Evolutionary conservation across 2,329 filamentous ascomycete species (phyloP).

Genomic region (Colletotrichum noveboracense): DNA sequence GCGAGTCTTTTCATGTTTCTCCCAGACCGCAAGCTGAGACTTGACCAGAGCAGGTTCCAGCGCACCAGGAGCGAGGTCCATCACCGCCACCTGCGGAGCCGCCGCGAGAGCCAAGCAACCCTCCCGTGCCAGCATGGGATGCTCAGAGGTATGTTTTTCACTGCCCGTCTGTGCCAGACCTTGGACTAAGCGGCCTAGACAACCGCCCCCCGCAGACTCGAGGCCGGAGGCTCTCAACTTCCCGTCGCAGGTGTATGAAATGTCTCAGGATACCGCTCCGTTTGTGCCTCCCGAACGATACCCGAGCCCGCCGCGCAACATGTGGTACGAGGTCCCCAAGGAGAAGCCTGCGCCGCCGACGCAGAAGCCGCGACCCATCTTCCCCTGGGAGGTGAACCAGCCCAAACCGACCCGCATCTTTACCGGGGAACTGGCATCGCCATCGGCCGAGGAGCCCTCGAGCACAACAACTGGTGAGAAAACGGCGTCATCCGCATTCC

Average conservation of each 20-base stretch:
- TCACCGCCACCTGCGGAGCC: slow-evolving; percentile 36
- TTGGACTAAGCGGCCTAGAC: slow-evolving; percentile 47
- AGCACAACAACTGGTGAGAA: slow-evolving; percentile 29
- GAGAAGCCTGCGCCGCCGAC: slow-evolving; percentile 58
- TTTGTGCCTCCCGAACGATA: slow-evolving; percentile 81
- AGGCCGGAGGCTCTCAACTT: slow-evolving; percentile 87
- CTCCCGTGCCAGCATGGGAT: slow-evolving; percentile 49
- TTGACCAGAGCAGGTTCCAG: slow-evolving; percentile 43
- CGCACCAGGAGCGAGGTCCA: slow-evolving; percentile 4
- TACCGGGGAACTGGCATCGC: slow-evolving; percentile 27
- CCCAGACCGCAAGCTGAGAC: slow-evolving; percentile 56
- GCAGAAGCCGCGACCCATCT: slow-evolving; percentile 71
- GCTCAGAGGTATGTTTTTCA: slow-evolving; percentile 52
- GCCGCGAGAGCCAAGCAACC: slow-evolving; percentile 39
- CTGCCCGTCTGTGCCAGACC: background rate
- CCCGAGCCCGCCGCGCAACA: slow-evolving; percentile 82
- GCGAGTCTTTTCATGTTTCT: slow-evolving; percentile 39
- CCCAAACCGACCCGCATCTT: slow-evolving; percentile 71
- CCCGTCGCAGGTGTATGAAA: slow-evolving; percentile 78
- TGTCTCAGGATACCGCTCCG: slow-evolving; percentile 76
- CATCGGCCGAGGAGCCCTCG: slow-evolving; percentile 30
- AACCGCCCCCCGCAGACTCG: slow-evolving; percentile 68
- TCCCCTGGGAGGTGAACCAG: slow-evolving; percentile 85
- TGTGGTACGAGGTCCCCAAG: slow-evolving; percentile 86
- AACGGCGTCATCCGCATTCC: slow-evolving; percentile 17